Base-by-base conservation (phyloP, 257 asterid genomes). In the Scutellaria minor region DNA sequence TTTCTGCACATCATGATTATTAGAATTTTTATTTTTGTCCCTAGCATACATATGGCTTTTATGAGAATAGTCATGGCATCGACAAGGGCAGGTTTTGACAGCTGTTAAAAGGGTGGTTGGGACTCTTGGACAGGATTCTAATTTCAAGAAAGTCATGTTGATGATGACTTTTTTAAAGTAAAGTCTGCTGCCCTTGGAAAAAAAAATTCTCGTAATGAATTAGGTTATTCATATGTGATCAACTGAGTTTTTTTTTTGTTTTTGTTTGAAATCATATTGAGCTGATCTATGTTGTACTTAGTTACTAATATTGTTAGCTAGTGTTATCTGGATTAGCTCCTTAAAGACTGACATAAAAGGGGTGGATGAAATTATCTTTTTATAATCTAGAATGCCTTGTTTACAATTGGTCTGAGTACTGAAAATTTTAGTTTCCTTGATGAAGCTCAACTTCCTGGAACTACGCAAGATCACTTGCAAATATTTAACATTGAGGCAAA, bases 401-500 rank as follows among this genome's bases (percentile, higher is more conserved):
- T 37, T 47, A 24, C 47, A 68, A n/a, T 59, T 70, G 66, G n/a
- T 79, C 53, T 48, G 37, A 27, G 27, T 75, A 63, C 76, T 82
- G 73, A 83, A 51, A 47, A 13, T 44, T 53, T 71, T 73, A 51
- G 51, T 77, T 72, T 80, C 47, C 54, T 64, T 59, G 12, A 41
- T 90, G 91, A 78, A 93, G 98, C 98, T 67, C 96, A 87, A 90
- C 83, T 88, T 80, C 85, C 90, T 7, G 98, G 98, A 66, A 93
- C 98, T 52, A 88, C 87, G 64, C 97, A 90, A 79, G 98, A 93
- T 76, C 98, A 93, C 84, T 80, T 93, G 79, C 98, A 93, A 86
- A 93, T 93, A 79, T 93, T 93, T 79, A 93, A 93, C 84, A 93
- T 93, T 58, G 98, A 93, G 79, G 90, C 93, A 54, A 93, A 93